Evolutionary conservation across 441 rosid species (phyloP).

Genomic region (Lepidium campestre): DNA sequence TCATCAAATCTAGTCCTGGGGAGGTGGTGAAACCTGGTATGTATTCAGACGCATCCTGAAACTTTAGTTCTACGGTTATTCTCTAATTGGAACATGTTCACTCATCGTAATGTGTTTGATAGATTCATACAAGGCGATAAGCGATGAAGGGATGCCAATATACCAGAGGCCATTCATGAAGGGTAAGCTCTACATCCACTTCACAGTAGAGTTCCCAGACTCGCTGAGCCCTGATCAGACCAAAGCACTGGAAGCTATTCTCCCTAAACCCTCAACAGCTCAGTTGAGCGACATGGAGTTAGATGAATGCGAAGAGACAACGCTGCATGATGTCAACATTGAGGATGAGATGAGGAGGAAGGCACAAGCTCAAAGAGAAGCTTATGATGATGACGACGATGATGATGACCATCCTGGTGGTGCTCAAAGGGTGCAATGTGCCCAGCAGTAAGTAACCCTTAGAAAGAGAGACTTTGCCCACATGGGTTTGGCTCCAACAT

Average conservation of each 20-base stretch:
- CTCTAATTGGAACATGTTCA: not conserved
- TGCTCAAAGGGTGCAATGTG: constrained; percentile 90
- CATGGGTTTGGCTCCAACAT: constrained; percentile 18
- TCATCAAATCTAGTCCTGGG: constrained; percentile 77
- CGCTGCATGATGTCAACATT: constrained; percentile 72
- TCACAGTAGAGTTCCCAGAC: constrained; percentile 81
- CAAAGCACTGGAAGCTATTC: constrained; percentile 60
- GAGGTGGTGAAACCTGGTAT: constrained; percentile 88
- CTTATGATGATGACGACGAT: constrained; percentile 81
- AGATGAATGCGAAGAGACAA: constrained; percentile 94
- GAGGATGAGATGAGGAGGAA: constrained; percentile 90
- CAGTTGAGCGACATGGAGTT: constrained; percentile 82
- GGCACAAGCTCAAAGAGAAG: constrained; percentile 70
- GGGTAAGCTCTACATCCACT: constrained; percentile 87
- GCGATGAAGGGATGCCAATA: constrained; percentile 92
- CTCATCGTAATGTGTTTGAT: not conserved
- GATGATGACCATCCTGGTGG: constrained; percentile 61
- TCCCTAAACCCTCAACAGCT: constrained; percentile 45
- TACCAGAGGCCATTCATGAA: constrained; percentile 89
- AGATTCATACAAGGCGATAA: constrained; percentile 84
- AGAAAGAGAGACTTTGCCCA: constrained; percentile 9
- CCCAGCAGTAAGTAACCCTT: constrained; percentile 56
- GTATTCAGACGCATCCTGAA: not conserved
- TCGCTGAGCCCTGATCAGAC: constrained; percentile 55
- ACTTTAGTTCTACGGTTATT: not conserved